phyloP scores from a whole-genome alignment of 108 stramenopile genomes.

The Chaetoceros muelleri region DNA sequence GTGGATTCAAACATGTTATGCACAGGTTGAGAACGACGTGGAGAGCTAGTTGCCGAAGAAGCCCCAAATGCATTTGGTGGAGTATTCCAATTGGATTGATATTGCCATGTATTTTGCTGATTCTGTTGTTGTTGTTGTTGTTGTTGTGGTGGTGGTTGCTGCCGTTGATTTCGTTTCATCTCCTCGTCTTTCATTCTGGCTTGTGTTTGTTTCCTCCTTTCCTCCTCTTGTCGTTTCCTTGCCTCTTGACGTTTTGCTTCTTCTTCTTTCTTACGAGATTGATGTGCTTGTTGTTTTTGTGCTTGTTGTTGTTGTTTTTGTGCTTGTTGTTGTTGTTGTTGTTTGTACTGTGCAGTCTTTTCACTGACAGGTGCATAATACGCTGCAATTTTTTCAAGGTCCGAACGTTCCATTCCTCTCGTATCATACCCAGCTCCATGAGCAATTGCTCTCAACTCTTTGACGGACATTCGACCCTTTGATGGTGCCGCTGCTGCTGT shows the following conservation, averaged over 20 bases:
- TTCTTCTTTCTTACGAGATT: conserved; percentile 9
- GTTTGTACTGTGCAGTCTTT: conserved; percentile 1
- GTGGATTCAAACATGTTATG: background rate
- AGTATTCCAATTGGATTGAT: conserved; percentile 17
- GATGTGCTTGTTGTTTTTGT: conserved; percentile 36
- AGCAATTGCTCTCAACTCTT: conserved; percentile 68
- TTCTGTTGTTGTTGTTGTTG: conserved; percentile 19
- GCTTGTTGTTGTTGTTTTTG: conserved; percentile 2
- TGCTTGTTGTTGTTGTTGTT: conserved; percentile 9
- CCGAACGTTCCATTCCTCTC: conserved; percentile 70
- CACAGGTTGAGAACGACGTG: background rate
- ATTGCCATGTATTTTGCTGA: conserved; percentile 19
- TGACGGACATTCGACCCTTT: conserved; percentile 35
- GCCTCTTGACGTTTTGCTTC: conserved; percentile 17
- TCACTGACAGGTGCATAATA: background rate
- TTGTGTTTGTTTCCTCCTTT: conserved; percentile 13
- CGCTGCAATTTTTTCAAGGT: conserved; percentile 55
- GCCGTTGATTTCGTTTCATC: conserved; percentile 26
- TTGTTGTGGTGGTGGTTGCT: conserved; percentile 16
- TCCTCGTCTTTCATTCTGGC: conserved; percentile 15
- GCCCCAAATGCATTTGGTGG: too few relatives aligned
- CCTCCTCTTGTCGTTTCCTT: conserved; percentile 15
- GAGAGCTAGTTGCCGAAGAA: background rate
- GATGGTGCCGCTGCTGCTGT: conserved; percentile 4
- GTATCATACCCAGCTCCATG: conserved; percentile 75